phyloP scores from a whole-genome alignment of 495 filamentous ascomycete species.

The Hyaloscypha variabilis region DNA sequence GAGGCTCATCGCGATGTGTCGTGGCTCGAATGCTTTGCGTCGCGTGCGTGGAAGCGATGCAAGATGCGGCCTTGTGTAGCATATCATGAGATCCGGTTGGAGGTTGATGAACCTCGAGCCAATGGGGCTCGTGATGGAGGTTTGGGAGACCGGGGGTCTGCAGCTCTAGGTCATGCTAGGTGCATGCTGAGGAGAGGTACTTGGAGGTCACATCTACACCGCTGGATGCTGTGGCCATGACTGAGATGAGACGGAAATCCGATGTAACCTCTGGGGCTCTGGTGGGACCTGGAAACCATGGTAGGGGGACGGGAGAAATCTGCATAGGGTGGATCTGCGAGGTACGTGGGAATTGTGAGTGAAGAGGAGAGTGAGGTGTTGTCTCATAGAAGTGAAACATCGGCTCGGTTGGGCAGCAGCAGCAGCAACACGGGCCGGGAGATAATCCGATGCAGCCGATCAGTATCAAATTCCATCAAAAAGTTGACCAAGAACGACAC shows the following conservation, averaged over 20 bases:
- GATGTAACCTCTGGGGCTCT: neutral
- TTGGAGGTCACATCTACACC: slow-evolving; percentile 14
- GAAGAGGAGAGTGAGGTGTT: neutral
- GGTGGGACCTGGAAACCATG: neutral
- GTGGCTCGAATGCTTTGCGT: slow-evolving; percentile 62
- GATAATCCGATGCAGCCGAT: neutral
- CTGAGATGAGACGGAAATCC: slow-evolving; percentile 6
- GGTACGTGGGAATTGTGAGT: neutral
- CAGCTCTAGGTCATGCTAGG: slow-evolving; percentile 20
- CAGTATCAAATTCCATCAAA: slow-evolving; percentile 10
- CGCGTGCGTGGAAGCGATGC: slow-evolving; percentile 25
- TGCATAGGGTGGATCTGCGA: neutral
- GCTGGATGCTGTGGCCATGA: neutral
- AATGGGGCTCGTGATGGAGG: slow-evolving; percentile 13
- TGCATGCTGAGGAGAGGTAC: neutral
- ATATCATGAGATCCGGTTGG: slow-evolving; percentile 30
- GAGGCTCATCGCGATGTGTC: slow-evolving; percentile 39
- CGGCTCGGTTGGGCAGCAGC: neutral
- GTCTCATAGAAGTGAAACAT: neutral
- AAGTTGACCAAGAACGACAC: neutral
- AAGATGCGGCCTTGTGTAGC: slow-evolving; percentile 16
- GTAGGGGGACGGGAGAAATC: neutral
- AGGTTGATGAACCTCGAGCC: slow-evolving; percentile 1
- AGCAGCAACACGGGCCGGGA: neutral
- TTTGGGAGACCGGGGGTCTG: slow-evolving; percentile 9